Evolutionary conservation across 1,284 basidiomycete genomes (phyloP).

Genomic region (Pseudozyma tsukubaensis): DNA sequence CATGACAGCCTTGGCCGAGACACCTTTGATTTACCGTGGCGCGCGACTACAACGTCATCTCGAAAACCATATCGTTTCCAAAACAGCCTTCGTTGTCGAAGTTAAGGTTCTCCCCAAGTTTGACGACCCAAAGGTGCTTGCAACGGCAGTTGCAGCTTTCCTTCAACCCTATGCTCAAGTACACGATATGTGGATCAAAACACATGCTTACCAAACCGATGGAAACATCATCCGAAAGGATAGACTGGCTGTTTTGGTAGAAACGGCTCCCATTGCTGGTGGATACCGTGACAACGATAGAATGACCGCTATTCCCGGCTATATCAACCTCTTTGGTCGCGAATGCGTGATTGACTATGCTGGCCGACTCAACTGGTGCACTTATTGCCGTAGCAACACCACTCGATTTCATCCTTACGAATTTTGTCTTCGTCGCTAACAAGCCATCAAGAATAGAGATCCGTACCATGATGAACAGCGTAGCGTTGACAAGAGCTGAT

Average conservation of each 20-base stretch:
- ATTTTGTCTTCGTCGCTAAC: too few species aligned
- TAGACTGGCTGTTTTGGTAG: background rate
- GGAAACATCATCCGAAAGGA: background rate
- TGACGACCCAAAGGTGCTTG: background rate
- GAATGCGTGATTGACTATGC: background rate
- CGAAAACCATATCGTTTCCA: background rate
- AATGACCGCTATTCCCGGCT: conserved; percentile 3
- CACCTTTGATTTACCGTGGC: background rate
- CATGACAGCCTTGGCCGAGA: background rate
- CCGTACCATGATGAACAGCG: too few species aligned
- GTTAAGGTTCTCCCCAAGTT: background rate
- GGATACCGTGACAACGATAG: background rate
- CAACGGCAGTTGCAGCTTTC: background rate
- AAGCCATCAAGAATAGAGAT: too few species aligned
- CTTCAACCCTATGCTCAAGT: background rate
- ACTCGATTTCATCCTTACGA: background rate
- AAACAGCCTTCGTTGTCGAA: background rate
- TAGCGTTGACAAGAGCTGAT: too few species aligned
- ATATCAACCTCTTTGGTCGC: background rate
- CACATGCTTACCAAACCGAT: background rate
- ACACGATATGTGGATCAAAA: background rate
- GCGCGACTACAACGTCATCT: background rate
- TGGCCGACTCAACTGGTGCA: conserved; percentile 1
- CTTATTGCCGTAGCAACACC: background rate
- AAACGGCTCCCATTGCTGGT: background rate